phyloP scores from a whole-genome alignment of 2,329 filamentous ascomycete genomes.

The Fusarium verrucosum region DNA sequence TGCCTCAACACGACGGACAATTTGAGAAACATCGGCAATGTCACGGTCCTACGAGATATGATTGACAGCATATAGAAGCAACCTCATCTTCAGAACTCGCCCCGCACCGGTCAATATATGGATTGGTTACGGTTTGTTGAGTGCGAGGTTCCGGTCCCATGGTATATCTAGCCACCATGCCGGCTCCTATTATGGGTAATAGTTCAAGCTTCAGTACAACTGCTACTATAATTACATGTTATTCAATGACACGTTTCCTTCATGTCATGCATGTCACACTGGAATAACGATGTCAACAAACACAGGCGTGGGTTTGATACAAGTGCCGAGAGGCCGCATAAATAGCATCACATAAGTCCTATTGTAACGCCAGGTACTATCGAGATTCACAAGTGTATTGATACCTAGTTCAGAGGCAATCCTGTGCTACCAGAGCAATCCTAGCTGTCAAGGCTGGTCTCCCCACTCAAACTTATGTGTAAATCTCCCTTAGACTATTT shows the following conservation, averaged over 20 bases:
- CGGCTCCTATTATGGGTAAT: neutral
- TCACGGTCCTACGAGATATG: neutral
- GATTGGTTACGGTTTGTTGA: neutral
- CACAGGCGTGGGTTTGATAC: too few relatives aligned
- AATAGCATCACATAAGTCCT: neutral
- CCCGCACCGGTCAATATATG: neutral
- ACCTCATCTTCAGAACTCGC: neutral
- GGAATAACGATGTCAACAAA: neutral
- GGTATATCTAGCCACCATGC: neutral
- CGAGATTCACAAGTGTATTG: neutral
- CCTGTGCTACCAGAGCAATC: neutral
- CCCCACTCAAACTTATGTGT: too few relatives aligned
- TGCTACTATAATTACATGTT: neutral
- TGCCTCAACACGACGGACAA: neutral
- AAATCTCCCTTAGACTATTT: neutral
- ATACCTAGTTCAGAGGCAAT: neutral
- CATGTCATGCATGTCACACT: neutral
- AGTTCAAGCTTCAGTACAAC: neutral
- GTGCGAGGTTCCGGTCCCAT: neutral
- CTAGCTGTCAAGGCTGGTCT: neutral
- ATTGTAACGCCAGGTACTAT: neutral
- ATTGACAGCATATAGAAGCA: neutral
- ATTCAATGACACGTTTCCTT: neutral
- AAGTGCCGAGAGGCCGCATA: neutral
- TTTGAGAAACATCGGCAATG: neutral